Conservation (phyloP, 306 rosid species). For the Castanea crenata region DNA sequence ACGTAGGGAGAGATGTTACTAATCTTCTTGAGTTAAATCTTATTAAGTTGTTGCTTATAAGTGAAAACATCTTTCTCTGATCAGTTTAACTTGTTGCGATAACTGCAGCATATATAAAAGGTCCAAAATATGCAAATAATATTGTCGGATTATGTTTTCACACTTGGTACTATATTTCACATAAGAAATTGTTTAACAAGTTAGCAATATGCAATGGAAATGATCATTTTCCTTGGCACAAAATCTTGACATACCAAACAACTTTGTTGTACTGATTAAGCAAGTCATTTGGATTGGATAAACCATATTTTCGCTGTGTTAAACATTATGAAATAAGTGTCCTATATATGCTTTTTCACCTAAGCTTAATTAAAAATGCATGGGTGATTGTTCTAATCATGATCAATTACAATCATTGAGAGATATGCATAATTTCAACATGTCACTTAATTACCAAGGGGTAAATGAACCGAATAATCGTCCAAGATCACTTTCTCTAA, state of each 20-base stretch:
- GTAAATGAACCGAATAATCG: background rate
- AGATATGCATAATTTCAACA: background rate
- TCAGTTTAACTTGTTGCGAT: background rate
- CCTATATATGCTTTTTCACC: background rate
- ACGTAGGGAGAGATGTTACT: too few species aligned
- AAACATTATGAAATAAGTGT: background rate
- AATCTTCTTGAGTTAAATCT: background rate
- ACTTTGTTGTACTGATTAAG: too few species aligned
- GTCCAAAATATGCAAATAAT: background rate
- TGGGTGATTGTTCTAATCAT: background rate
- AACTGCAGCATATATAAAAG: background rate
- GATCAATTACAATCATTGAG: background rate
- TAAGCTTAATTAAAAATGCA: background rate
- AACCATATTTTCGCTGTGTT: background rate
- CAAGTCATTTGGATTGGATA: too few species aligned
- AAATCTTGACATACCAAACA: too few species aligned
- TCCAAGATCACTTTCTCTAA: background rate
- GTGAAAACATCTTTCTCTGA: background rate
- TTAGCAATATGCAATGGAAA: background rate
- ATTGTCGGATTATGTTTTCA: background rate
- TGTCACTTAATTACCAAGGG: background rate
- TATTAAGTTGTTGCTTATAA: background rate
- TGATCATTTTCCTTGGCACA: too few species aligned
- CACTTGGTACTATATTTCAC: background rate
- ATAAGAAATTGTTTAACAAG: background rate